A percentile compares a stretch with the other conserved stretches of the same genome.
These are phyloP conservation scores for Acer negundo DNA, from an alignment of 345 rosid species.

Conservation along the genomic window DNA sequence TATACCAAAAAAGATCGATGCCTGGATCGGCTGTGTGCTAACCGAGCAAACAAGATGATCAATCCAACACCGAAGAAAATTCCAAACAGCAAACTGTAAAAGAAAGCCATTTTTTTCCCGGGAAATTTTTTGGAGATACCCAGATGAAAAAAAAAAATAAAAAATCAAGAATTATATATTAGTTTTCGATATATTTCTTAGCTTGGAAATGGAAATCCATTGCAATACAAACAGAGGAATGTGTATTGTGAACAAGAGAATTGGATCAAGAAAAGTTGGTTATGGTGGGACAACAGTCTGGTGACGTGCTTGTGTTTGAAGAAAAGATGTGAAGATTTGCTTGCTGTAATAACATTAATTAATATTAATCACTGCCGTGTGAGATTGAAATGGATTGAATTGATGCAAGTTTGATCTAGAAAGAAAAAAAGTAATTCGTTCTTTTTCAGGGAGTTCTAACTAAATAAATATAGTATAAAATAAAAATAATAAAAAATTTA, in stretches of 20 bases:
- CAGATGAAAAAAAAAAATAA: not conserved
- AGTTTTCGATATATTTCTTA: not conserved
- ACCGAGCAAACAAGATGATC: constrained; percentile 61
- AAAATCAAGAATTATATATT: not conserved
- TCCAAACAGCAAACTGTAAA: constrained; percentile 54
- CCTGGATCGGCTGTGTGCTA: constrained; percentile 55
- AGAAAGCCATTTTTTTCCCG: constrained; percentile 41
- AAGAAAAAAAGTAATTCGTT: constrained; percentile 17
- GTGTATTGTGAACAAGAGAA: not conserved
- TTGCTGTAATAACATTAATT: not conserved
- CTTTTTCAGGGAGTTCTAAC: not conserved
- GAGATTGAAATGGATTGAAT: not conserved
- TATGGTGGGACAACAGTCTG: not conserved
- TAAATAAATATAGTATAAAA: no score
- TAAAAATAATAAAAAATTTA: no score
- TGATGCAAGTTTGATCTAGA: not conserved
- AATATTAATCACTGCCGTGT: not conserved
- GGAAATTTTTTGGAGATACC: not conserved
- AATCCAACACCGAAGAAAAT: constrained; percentile 54
- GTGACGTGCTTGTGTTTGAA: not conserved
- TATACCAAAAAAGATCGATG: constrained; percentile 57
- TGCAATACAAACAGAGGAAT: not conserved
- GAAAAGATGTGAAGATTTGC: constrained; percentile 1
- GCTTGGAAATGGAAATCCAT: not conserved
- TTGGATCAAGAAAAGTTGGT: not conserved